Percentiles rank a stretch among this genome's conserved stretches.
Evolutionary conservation across 176 grass and related monocot species (phyloP).

Genomic region (Avena insularis): DNA sequence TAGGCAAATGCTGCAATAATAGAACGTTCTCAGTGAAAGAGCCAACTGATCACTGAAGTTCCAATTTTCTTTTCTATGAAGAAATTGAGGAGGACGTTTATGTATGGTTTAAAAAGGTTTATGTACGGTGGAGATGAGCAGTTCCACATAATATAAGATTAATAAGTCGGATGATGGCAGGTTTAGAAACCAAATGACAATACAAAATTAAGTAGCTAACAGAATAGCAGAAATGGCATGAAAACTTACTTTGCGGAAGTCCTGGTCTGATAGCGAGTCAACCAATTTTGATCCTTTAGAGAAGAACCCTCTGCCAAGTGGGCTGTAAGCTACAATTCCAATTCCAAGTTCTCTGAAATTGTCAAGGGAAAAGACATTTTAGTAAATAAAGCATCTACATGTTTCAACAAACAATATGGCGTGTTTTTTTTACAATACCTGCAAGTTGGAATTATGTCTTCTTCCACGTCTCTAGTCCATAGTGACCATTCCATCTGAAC

Average conservation of each 20-base stretch:
- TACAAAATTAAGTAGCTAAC: not conserved
- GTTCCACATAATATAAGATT: not conserved
- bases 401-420: not conserved
- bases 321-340: not conserved
- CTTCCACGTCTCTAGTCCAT: slow-evolving; percentile 65
- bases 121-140: not conserved
- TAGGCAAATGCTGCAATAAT: not conserved
- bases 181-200: not conserved
- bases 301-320: slow-evolving; percentile 11
- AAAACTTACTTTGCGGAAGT: not conserved
- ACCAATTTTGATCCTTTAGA: not conserved
- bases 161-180: not conserved
- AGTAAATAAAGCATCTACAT: not conserved
- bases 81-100: not conserved
- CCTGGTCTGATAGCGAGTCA: not conserved
- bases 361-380: not conserved
- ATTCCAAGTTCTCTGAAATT: slow-evolving; percentile 11
- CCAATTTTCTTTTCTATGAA: not conserved
- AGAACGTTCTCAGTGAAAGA: not conserved
- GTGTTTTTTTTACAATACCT: slow-evolving; percentile 35
- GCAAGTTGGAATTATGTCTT: slow-evolving; percentile 63
- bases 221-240: not conserved
- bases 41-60: not conserved
- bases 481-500: slow-evolving; percentile 71
- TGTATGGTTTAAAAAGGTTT: not conserved